Conservation (phyloP, 768 basidiomycete genomes). For the Pholiota conissans region DNA sequence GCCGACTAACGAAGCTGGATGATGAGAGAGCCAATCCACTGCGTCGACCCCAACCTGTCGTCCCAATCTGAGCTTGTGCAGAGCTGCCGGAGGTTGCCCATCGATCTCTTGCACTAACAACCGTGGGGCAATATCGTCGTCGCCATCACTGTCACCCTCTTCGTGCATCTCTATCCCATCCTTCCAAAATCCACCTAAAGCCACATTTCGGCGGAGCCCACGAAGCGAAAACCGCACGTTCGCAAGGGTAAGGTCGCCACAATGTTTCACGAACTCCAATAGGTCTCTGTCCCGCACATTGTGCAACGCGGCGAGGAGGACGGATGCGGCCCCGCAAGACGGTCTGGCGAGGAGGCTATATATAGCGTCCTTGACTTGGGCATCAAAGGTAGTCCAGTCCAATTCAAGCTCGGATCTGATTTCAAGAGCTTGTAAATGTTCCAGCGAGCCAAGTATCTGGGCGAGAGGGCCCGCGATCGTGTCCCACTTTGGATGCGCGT, state of each 20-base stretch:
- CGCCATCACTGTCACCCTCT: not conserved
- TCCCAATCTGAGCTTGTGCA: not conserved
- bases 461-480: constrained; percentile 3
- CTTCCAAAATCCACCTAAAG: not conserved
- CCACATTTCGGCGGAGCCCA: not conserved
- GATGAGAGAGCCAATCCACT: constrained; percentile 1
- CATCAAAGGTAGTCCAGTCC: constrained; percentile 8
- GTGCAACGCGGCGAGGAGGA: not conserved
- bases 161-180: not conserved
- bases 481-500: not conserved
- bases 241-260: constrained; percentile 1
- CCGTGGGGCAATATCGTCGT: not conserved
- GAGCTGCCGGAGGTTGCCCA: not conserved
- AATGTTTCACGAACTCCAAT: not conserved
- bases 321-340: not conserved
- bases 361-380: not conserved
- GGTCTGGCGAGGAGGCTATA: constrained; percentile 4
- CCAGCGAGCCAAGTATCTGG: not conserved
- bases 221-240: not conserved
- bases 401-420: constrained; percentile 7
- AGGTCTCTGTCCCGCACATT: not conserved
- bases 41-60: constrained; percentile 3
- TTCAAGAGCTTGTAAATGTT: constrained; percentile 2
- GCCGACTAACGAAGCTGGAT: not conserved
- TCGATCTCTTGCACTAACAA: not conserved